Evolutionary conservation across 352 stramenopile species (phyloP).

Genomic region (Phytophthora fragariaefolia): DNA sequence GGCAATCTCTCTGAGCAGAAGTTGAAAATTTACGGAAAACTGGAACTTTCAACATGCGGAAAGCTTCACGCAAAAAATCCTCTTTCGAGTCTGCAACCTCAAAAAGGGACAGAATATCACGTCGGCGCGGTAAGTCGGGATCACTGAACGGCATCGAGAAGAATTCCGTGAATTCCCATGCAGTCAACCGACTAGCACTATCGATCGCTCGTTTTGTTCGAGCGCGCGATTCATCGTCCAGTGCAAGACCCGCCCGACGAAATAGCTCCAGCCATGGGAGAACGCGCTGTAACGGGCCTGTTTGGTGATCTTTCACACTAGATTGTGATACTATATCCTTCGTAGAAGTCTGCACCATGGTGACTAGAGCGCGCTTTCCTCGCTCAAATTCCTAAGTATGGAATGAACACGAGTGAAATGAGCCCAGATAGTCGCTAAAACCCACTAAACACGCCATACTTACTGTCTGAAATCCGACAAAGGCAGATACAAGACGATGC

Average conservation of each 20-base stretch:
- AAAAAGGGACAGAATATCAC: conserved; percentile 70
- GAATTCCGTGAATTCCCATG: conserved; percentile 80
- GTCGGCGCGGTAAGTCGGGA: conserved; percentile 56
- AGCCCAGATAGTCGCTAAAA: conserved; percentile 1
- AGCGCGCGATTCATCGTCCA: conserved; percentile 61
- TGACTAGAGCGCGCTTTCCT: conserved; percentile 31
- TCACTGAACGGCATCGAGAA: conserved; percentile 85
- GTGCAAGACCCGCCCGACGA: conserved; percentile 56
- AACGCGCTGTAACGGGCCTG: conserved; percentile 39
- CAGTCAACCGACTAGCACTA: conserved; percentile 54
- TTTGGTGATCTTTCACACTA: conserved; percentile 21
- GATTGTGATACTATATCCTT: conserved; percentile 35
- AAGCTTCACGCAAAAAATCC: conserved; percentile 58
- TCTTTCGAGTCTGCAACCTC: conserved; percentile 65
- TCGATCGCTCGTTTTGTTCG: conserved; percentile 47
- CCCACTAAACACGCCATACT: conserved; percentile 16
- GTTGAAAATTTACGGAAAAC: conserved; percentile 58
- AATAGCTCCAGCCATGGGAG: conserved; percentile 77
- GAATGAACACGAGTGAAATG: conserved; percentile 10
- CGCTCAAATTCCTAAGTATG: conserved; percentile 44
- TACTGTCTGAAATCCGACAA: conserved; percentile 66
- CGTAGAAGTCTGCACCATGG: conserved; percentile 29
- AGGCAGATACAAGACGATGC: conserved; percentile 65
- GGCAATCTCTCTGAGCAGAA: conserved; percentile 37
- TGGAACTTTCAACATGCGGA: conserved; percentile 53